Evolutionary conservation across 768 basidiomycete genomes (phyloP).

Genomic region (Mycena latifolia): DNA sequence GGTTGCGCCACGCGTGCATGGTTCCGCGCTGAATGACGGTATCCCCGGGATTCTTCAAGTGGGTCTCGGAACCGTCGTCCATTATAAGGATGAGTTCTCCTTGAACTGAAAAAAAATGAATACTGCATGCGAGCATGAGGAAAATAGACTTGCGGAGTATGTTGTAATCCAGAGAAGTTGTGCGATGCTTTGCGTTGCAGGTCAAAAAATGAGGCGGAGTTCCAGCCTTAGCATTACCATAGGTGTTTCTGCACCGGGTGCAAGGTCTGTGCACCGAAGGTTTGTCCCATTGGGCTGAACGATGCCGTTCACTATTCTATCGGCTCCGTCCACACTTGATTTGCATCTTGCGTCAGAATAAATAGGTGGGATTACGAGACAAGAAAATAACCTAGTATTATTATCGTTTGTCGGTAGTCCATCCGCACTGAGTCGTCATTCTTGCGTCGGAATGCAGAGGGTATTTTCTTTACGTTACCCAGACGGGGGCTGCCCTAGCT

Average conservation of each 20-base stretch:
- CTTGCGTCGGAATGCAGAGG: no score
- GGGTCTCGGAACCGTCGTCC: slow-evolving; percentile 67
- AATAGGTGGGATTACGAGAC: background rate
- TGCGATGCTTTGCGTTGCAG: slow-evolving; percentile 58
- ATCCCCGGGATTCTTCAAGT: slow-evolving; percentile 67
- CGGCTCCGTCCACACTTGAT: slow-evolving; percentile 64
- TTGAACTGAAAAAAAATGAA: slow-evolving; percentile 50
- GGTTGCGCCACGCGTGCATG: slow-evolving; percentile 74
- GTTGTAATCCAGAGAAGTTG: slow-evolving; percentile 72
- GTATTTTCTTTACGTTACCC: slow-evolving; percentile 51
- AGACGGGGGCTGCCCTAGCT: slow-evolving; percentile 53
- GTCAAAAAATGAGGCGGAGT: background rate
- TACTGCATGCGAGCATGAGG: background rate
- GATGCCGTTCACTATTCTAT: slow-evolving; percentile 55
- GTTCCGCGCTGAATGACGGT: slow-evolving; percentile 69
- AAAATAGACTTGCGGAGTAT: slow-evolving; percentile 57
- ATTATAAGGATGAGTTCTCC: slow-evolving; percentile 68
- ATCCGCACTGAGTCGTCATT: slow-evolving; percentile 38
- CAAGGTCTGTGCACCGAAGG: slow-evolving; percentile 65
- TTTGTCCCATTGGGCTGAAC: slow-evolving; percentile 60
- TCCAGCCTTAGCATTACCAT: slow-evolving; percentile 53
- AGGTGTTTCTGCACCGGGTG: slow-evolving; percentile 61
- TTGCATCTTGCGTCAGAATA: background rate
- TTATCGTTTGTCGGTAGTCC: slow-evolving; percentile 67
- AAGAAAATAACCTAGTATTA: slow-evolving; percentile 52